A percentile compares a stretch with the other conserved stretches of the same genome.
Conservation (phyloP, 2,329 filamentous ascomycete species). For the Peltaster fructicola region DNA sequence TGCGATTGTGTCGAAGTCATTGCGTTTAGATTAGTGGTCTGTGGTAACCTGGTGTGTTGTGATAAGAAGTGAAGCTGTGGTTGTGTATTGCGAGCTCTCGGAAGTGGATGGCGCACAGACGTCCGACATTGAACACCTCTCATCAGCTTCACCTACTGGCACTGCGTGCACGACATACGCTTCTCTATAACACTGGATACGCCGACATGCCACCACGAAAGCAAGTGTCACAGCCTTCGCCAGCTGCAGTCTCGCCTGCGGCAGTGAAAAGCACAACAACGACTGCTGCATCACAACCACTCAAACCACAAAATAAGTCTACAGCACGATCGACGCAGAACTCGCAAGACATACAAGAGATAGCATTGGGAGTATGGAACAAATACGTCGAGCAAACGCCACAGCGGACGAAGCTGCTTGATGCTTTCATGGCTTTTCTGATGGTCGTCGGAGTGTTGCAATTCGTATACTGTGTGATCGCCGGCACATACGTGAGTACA, state of each 20-base stretch:
- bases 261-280: conserved; percentile 8
- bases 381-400: conserved; percentile 69
- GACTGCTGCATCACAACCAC: conserved; percentile 10
- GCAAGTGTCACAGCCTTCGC: conserved; percentile 9
- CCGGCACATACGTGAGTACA: conserved; percentile 67
- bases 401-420: conserved; percentile 80
- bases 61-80: too few relatives aligned
- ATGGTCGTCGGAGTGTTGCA: conserved; percentile 74
- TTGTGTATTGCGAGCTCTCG: too few relatives aligned
- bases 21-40: too few relatives aligned
- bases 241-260: conserved; percentile 10
- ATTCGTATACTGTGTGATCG: conserved; percentile 81
- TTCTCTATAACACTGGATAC: too few relatives aligned
- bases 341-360: conserved; percentile 31
- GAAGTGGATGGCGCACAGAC: too few relatives aligned
- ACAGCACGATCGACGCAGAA: conserved; percentile 7
- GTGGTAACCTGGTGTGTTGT: too few relatives aligned
- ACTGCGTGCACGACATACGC: too few relatives aligned
- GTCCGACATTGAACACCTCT: too few relatives aligned
- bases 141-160: too few relatives aligned
- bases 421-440: conserved; percentile 78
- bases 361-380: conserved; percentile 52
- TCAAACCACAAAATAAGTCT: conserved; percentile 8
- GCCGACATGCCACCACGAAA: conserved; percentile 19
- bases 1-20: too few relatives aligned